Evolutionary conservation across 345 rosid genomes (phyloP).

Genomic region (Brassica carinata): DNA sequence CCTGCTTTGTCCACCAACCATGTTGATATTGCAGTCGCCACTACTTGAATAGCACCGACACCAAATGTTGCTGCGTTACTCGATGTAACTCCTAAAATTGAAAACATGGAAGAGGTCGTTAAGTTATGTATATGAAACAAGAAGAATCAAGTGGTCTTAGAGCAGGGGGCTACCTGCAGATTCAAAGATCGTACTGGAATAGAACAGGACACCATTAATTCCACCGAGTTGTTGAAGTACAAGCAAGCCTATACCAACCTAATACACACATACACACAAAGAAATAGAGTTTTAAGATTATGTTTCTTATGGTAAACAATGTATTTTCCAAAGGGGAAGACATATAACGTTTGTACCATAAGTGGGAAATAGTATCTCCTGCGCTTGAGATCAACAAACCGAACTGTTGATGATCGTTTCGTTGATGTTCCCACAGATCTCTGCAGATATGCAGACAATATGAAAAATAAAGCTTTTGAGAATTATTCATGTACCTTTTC

Average conservation of each 20-base stretch:
- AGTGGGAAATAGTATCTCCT: conserved; percentile 97
- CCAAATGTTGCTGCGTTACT: conserved; percentile 83
- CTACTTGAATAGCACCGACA: conserved; percentile 90
- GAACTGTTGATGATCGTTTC: conserved; percentile 58
- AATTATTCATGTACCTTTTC: neutral
- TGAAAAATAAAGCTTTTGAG: conserved; percentile 16
- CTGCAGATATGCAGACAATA: conserved; percentile 47
- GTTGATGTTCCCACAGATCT: conserved; percentile 81
- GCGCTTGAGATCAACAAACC: conserved; percentile 84
- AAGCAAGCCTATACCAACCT: conserved; percentile 96
- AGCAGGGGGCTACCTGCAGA: conserved; percentile 64
- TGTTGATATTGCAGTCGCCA: conserved; percentile 81
- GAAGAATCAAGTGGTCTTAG: conserved; percentile 1
- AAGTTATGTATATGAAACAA: neutral
- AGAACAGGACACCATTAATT: conserved; percentile 84
- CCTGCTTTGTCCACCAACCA: conserved; percentile 91
- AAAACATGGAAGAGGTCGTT: conserved; percentile 9
- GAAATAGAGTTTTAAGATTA: neutral
- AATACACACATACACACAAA: conserved; percentile 24
- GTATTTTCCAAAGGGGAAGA: conserved; percentile 1
- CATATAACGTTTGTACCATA: conserved; percentile 49
- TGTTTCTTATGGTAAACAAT: conserved; percentile 11
- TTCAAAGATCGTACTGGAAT: conserved; percentile 81
- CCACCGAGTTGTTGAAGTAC: conserved; percentile 89
- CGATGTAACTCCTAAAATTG: conserved; percentile 68